Percentiles rank a stretch among this genome's conserved stretches.
Conservation (phyloP, 2,329 filamentous ascomycete species). For the Colletotrichum siamense region DNA sequence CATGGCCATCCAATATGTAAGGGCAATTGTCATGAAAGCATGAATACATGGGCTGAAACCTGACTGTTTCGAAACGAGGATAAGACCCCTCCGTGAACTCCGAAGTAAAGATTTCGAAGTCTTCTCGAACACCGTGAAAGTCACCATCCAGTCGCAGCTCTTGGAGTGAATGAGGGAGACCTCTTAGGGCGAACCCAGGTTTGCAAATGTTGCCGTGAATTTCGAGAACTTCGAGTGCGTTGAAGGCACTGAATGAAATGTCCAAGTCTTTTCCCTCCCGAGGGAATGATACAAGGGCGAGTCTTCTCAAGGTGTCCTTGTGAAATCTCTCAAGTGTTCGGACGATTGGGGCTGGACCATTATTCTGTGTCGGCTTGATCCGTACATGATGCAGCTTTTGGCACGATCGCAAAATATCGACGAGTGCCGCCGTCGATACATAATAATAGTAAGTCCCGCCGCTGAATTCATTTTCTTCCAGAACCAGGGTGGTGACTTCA, state of each 20-base stretch:
- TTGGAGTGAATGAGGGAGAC: background rate
- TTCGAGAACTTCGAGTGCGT: background rate
- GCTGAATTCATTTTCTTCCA: background rate
- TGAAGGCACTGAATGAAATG: background rate
- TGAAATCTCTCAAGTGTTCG: background rate
- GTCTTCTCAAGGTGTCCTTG: background rate
- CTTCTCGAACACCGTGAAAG: background rate
- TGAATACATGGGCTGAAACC: background rate
- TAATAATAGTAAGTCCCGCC: too few species aligned
- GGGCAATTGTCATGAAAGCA: background rate
- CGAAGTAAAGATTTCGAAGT: background rate
- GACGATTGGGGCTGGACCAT: background rate
- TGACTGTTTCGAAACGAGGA: background rate
- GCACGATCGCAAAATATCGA: background rate
- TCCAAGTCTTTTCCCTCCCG: background rate
- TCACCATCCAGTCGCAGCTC: background rate
- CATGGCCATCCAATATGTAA: background rate
- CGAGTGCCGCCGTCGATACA: background rate
- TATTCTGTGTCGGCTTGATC: background rate
- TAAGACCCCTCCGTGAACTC: background rate
- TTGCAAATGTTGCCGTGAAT: background rate
- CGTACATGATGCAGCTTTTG: background rate
- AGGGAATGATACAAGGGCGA: background rate
- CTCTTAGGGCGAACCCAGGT: background rate
- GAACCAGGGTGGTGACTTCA: background rate